Conservation (phyloP, 208 protist species). For the Leishmania tarentolae region DNA sequence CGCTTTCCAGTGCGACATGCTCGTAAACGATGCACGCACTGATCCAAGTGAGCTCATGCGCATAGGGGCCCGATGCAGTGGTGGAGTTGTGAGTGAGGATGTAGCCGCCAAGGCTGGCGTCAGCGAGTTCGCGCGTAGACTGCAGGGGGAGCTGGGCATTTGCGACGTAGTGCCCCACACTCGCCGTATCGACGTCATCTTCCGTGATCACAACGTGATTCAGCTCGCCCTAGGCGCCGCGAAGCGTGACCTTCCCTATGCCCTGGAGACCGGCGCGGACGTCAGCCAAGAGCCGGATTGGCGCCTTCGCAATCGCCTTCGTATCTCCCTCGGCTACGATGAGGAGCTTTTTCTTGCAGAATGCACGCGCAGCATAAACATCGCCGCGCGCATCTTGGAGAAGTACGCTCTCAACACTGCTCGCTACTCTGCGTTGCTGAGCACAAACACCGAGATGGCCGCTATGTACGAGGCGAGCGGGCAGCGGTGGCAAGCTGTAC, state of each 20-base stretch:
- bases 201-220: conserved; percentile 66
- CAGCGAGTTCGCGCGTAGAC: conserved; percentile 39
- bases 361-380: conserved; percentile 52
- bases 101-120: conserved; percentile 26
- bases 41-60: conserved; percentile 28
- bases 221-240: conserved; percentile 75
- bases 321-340: conserved; percentile 87
- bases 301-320: conserved; percentile 71
- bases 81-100: background rate
- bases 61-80: background rate
- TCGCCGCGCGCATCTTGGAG: conserved; percentile 66
- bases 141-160: conserved; percentile 64
- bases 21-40: conserved; percentile 63
- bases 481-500: conserved; percentile 31
- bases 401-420: conserved; percentile 57
- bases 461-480: conserved; percentile 26
- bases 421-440: conserved; percentile 17
- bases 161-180: conserved; percentile 57
- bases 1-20: conserved; percentile 88
- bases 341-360: conserved; percentile 68
- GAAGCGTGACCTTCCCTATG: conserved; percentile 20
- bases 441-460: conserved; percentile 11
- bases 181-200: conserved; percentile 68
- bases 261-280: conserved; percentile 22
- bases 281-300: conserved; percentile 59